phyloP scores from a whole-genome alignment of 768 basidiomycete species.

The Xanthoconium stramineum region DNA sequence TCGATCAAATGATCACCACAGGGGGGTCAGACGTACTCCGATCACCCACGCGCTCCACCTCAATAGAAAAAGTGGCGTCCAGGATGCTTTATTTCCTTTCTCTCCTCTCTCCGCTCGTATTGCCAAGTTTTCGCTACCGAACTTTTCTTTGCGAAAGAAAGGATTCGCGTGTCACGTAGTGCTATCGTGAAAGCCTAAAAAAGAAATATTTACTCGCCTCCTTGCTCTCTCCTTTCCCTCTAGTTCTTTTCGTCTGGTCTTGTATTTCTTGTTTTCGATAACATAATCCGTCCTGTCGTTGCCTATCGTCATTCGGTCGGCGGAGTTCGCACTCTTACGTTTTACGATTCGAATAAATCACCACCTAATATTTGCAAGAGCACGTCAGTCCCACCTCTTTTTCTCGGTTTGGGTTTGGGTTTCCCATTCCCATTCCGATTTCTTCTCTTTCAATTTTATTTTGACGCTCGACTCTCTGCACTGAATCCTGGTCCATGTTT shows the following conservation, averaged over 20 bases:
- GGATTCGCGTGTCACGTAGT: not conserved
- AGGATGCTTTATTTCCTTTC: not conserved
- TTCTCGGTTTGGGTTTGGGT: too few species aligned
- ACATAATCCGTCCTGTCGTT: too few species aligned
- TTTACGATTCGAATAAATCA: too few species aligned
- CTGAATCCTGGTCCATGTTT: not conserved
- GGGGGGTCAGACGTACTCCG: not conserved
- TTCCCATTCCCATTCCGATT: too few species aligned
- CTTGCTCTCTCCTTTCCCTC: not conserved
- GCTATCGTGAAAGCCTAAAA: not conserved
- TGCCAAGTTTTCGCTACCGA: not conserved
- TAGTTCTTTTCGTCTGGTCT: too few species aligned
- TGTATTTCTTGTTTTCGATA: not conserved
- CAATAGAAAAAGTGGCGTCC: conserved; percentile 3
- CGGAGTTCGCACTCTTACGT: too few species aligned
- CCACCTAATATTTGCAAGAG: too few species aligned
- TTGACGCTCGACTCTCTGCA: not conserved
- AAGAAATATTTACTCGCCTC: not conserved
- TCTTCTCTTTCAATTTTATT: too few species aligned
- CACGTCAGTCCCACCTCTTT: too few species aligned
- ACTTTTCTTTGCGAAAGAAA: conserved; percentile 1
- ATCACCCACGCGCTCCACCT: conserved; percentile 1
- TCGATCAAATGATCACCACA: not conserved
- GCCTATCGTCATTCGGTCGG: too few species aligned
- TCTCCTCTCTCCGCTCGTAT: not conserved